Percentiles rank a stretch among this genome's conserved stretches.
These are phyloP conservation scores for Phylloporus arenicola DNA, from an alignment of 768 basidiomycete genomes.

Conservation along the genomic window DNA sequence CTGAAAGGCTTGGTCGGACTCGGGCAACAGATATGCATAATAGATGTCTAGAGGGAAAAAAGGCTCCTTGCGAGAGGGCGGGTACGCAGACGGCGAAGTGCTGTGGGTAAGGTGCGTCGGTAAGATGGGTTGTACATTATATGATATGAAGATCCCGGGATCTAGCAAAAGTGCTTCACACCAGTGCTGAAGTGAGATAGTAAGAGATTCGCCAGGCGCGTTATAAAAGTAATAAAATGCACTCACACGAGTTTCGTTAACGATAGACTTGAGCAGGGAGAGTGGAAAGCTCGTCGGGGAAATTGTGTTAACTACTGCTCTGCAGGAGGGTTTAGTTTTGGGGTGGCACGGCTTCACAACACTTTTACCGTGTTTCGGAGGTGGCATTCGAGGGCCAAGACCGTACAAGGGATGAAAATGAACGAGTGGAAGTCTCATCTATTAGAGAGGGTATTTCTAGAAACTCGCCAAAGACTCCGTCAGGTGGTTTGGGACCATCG, in stretches of 20 bases:
- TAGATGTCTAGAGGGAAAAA: slow-evolving; percentile 43
- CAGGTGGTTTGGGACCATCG: slow-evolving; percentile 34
- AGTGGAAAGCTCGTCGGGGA: slow-evolving; percentile 1
- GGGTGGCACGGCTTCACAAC: not conserved
- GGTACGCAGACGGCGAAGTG: slow-evolving; percentile 38
- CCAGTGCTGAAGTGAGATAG: not conserved
- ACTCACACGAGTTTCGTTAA: slow-evolving; percentile 9
- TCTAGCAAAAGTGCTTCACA: not conserved
- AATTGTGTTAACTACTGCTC: not conserved
- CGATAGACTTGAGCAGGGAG: slow-evolving; percentile 8
- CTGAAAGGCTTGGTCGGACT: slow-evolving; percentile 20
- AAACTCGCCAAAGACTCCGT: slow-evolving; percentile 24
- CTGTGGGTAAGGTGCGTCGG: slow-evolving; percentile 35
- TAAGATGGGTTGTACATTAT: slow-evolving; percentile 44
- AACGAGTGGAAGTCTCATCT: slow-evolving; percentile 6
- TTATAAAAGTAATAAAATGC: slow-evolving; percentile 2
- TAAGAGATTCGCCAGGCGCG: not conserved
- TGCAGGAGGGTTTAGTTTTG: not conserved
- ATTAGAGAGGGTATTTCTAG: slow-evolving; percentile 2
- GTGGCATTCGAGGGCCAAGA: not conserved
- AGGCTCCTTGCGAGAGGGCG: slow-evolving; percentile 32
- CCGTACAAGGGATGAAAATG: slow-evolving; percentile 11
- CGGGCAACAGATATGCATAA: slow-evolving; percentile 5
- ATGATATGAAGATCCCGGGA: not conserved
- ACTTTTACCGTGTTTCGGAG: slow-evolving; percentile 2